Evolutionary conservation across 495 filamentous ascomycete species (phyloP), one percentile per base, ranked within the genome.

Genomic region (Aspergillus taichungensis): DNA sequence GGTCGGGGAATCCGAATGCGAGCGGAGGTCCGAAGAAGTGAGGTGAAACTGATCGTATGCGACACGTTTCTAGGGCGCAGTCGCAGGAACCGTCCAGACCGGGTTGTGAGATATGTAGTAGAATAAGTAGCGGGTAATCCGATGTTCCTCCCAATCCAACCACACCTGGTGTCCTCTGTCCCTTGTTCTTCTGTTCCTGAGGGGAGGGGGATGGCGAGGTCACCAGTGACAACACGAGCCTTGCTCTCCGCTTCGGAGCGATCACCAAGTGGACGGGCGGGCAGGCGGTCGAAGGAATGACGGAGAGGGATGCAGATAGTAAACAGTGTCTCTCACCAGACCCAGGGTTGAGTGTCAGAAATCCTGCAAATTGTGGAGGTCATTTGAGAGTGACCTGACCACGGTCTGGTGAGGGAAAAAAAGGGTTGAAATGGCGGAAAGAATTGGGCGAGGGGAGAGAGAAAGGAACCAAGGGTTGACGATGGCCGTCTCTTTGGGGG

Each of bases 381-480:
- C 56, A 60, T 60, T 49, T 42, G 48, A 60, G 46, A 50, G 28
- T 8, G 56, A 51, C 49, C 50, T 48, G 49, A 54, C 53, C 56
- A 60, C 53, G 46, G 46, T 60, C 50, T 52, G 53, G 50, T 43
- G 53, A 46, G 47, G 43, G 46, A 59, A 40, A 54, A 49, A 52
- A 50, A 53, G 43, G 55, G 53, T 45, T 44, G 49, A 51, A 55
- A 54, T 41, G 53, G 43, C 54, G 49, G 53, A 52, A 41, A 54
- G 35, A 37, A 45, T 37, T 38, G 39, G 42, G 27, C 37, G 46
- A 52, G n/a, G n/a, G n/a, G n/a, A n/a, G n/a, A n/a, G n/a, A n/a
- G n/a, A n/a, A n/a, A n/a, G 41, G 51, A 54, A 46, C 56, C 54
- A 63, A 62, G 62, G 60, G 51, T 37, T 52, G 50, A 45, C 44